Evolutionary conservation across 805 yeast genomes (phyloP), one percentile per base, ranked within the genome.

Genomic region (Metschnikowia continentalis): DNA sequence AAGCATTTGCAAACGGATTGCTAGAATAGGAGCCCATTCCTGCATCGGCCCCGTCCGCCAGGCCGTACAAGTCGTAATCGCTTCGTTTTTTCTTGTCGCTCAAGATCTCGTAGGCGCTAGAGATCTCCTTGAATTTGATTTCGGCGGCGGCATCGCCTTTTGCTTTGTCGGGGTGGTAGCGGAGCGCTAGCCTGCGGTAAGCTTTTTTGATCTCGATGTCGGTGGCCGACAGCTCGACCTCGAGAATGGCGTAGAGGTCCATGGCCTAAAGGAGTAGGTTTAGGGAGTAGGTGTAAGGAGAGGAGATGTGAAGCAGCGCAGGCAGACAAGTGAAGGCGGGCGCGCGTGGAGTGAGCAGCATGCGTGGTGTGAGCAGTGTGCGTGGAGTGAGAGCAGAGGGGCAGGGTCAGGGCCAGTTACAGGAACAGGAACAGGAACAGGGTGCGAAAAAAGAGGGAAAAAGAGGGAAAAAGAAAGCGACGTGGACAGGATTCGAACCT

Each of bases 161-260:
- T 1, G 82, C 90, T 64, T 94, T 92, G 67, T 92, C 98, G 0
- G 98, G 98, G 68, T 92, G 98, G 60, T 84, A 81, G 53, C 75
- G 73, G 37, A 92, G 75, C 10, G 98, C 98, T 45, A 90, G 76
- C 59, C 83, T 86, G 57, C 95, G 78, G 68, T 89, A 92, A 0
- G 97, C 96, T 66, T 80, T 83, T 60, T 85, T 85, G 64, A 92
- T 88, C 55, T 91, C 97, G 1, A 69, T 70, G 32, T 80, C 68
- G 1, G 89, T 69, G 0, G 97, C 96, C 17, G 79, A 74, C 2
- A 75, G 64, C 6, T 79, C 80, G 4, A 90, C 81, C 36, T 89
- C 96, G 20, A 90, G 75, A 3, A 88, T 71, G 42, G 80, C 89
- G 68, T 90, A 90, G 46, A 76, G 67, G 53, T 68, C 66, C 30